phyloP scores from a whole-genome alignment of 495 filamentous ascomycete genomes.

The Penicillium malachiteum region DNA sequence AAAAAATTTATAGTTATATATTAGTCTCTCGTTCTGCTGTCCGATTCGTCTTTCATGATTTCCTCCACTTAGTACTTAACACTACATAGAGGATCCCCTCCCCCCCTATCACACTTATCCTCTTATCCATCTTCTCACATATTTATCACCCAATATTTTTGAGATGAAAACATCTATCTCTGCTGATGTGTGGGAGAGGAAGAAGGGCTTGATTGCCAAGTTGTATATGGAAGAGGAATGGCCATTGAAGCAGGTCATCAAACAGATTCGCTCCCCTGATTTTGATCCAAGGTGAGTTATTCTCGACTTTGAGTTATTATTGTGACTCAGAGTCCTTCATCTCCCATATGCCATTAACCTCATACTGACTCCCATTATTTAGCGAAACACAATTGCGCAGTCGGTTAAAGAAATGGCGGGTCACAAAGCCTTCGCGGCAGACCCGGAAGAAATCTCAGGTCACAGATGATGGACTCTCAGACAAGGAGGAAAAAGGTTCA shows the following conservation, averaged over 20 bases:
- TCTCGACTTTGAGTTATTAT: too few species aligned
- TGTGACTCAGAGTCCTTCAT: background rate
- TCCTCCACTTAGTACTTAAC: too few species aligned
- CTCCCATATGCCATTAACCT: background rate
- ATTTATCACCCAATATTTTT: background rate
- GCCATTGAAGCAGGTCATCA: conserved; percentile 51
- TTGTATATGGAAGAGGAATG: conserved; percentile 52
- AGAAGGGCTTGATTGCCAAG: conserved; percentile 46
- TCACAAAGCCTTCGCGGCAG: conserved; percentile 50
- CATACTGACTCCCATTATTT: background rate
- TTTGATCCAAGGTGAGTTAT: conserved; percentile 52
- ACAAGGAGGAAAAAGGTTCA: conserved; percentile 28
- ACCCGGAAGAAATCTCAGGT: conserved; percentile 41
- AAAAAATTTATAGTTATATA: too few species aligned
- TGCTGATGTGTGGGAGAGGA: conserved; percentile 50
- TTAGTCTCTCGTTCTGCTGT: too few species aligned
- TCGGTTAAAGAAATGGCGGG: conserved; percentile 50
- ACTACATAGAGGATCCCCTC: background rate
- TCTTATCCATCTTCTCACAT: background rate
- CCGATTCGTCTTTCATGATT: too few species aligned
- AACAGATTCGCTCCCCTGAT: conserved; percentile 47
- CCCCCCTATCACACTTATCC: conserved; percentile 4
- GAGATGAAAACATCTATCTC: conserved; percentile 49
- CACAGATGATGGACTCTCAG: conserved; percentile 23
- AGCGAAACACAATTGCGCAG: conserved; percentile 51